phyloP scores from a whole-genome alignment of 176 grass and related monocot genomes.

The Urochloa ruziziensis region DNA sequence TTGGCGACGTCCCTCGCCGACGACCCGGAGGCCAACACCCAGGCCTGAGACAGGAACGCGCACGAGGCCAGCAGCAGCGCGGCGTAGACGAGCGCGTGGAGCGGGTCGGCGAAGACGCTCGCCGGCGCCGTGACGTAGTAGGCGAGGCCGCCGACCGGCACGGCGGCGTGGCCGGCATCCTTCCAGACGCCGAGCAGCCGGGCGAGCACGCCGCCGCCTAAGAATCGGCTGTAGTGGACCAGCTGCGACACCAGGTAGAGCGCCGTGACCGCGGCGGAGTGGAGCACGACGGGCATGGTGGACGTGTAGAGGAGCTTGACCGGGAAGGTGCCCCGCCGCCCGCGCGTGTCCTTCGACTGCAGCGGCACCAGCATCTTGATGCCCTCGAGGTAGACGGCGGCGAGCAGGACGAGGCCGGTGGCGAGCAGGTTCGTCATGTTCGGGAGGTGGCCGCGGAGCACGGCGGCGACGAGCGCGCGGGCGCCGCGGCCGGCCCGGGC shows the following conservation, averaged over 20 bases:
- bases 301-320: slow-evolving; percentile 10
- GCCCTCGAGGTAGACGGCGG: neutral
- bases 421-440: neutral
- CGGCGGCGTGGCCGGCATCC: neutral
- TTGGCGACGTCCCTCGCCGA: neutral
- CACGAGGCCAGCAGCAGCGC: neutral
- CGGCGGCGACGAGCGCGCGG: neutral
- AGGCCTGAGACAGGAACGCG: neutral
- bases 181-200: neutral
- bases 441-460: neutral
- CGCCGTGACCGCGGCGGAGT: neutral
- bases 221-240: neutral
- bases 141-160: neutral
- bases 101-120: neutral
- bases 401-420: neutral
- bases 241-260: neutral
- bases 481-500: neutral
- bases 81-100: neutral
- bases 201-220: neutral
- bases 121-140: neutral
- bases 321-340: neutral
- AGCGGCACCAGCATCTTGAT: neutral
- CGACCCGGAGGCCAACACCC: neutral
- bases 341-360: neutral
- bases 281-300: neutral